Evolutionary conservation across 345 rosid species (phyloP).

Genomic region (Citrus cavaleriei): DNA sequence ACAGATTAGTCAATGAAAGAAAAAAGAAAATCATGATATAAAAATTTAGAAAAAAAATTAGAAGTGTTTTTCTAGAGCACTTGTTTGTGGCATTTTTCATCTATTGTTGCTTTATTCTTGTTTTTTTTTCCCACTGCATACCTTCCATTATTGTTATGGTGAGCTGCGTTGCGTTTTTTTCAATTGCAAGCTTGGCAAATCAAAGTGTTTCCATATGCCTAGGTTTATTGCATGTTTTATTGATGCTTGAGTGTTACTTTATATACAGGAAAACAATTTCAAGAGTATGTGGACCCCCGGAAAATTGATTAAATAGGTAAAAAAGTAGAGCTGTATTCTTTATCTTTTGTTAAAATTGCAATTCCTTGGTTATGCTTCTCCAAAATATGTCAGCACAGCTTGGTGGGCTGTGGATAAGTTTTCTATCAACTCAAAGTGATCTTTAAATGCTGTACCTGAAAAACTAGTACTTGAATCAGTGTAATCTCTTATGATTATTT

Average conservation of each 20-base stretch:
- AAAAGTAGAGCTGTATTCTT: background rate
- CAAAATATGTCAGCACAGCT: background rate
- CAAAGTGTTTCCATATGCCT: background rate
- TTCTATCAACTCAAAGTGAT: background rate
- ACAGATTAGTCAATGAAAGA: slow-evolving; percentile 37
- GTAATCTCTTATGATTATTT: background rate
- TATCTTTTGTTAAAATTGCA: background rate
- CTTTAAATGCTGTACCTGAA: background rate
- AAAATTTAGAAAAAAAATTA: slow-evolving; percentile 5
- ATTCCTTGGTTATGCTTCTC: background rate
- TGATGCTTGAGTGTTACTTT: background rate
- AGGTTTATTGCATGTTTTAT: background rate
- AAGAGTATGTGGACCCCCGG: background rate
- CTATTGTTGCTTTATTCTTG: background rate
- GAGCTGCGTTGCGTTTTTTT: background rate
- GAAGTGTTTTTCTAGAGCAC: slow-evolving; percentile 5
- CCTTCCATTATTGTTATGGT: background rate
- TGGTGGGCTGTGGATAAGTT: background rate
- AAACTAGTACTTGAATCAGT: background rate
- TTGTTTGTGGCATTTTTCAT: background rate
- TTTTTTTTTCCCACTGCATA: background rate
- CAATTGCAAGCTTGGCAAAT: background rate
- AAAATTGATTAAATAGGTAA: too few species aligned
- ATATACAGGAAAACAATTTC: background rate
- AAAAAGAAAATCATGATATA: slow-evolving; percentile 7